phyloP scores from a whole-genome alignment of 2,329 filamentous ascomycete genomes.

The Penicillium polonicum region DNA sequence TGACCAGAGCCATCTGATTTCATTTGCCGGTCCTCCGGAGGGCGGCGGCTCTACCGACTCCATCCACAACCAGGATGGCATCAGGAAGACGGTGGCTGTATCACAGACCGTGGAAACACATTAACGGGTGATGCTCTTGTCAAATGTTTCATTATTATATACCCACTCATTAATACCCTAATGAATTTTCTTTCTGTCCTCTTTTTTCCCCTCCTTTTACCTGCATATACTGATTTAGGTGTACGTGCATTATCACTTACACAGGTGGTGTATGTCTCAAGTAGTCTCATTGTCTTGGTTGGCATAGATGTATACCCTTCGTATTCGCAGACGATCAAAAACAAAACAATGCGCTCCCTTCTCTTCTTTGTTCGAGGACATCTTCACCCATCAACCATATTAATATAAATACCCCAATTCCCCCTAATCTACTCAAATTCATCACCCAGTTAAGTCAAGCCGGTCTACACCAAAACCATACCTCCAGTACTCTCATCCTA shows the following conservation, averaged over 20 bases:
- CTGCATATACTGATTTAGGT: too few relatives aligned
- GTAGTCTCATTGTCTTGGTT: neutral
- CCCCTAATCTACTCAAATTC: neutral
- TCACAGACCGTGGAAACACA: slow-evolving; percentile 19
- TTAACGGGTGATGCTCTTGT: neutral
- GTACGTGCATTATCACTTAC: neutral
- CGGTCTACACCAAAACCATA: neutral
- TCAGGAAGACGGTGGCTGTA: slow-evolving; percentile 22
- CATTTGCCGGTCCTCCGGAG: slow-evolving; percentile 28
- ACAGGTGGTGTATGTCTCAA: too few relatives aligned
- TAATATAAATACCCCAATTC: neutral
- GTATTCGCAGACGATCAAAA: neutral
- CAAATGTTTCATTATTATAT: neutral
- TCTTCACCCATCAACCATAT: neutral
- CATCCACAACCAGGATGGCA: slow-evolving; percentile 17
- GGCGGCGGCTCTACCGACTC: neutral
- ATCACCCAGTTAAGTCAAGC: neutral
- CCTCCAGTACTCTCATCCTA: neutral
- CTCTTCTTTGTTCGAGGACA: neutral
- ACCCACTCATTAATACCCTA: slow-evolving; percentile 6
- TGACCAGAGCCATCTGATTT: slow-evolving; percentile 35
- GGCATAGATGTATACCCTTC: neutral
- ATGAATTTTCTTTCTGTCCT: neutral
- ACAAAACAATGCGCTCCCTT: neutral
- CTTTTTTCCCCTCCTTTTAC: neutral